Evolutionary conservation across 768 basidiomycete genomes (phyloP), one percentile per base, ranked within the genome.

Genomic region (Lactarius quietus): DNA sequence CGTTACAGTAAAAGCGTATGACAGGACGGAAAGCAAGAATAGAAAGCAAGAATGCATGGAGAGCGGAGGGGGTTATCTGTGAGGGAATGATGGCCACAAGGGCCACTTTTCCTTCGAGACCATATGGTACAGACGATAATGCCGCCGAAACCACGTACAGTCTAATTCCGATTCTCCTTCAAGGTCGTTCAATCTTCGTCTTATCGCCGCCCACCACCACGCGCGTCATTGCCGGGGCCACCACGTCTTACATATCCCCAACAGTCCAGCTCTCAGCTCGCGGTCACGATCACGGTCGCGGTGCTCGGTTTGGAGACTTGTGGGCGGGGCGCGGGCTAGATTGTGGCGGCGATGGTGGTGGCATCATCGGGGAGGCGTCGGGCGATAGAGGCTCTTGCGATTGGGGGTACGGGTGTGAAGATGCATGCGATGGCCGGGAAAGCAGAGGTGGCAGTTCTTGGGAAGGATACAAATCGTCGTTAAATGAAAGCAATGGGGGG

Each of bases 391-490:
- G 55, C 4, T 43, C 2, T 35, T 60, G 51, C 9, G 43, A 33
- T 9, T n/a, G 53, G 8, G 59, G 52, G 52, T 60, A 31, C n/a
- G 53, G 3, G 1, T 45, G 51, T 0, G 56, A 29, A n/a, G n/a
- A n/a, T n/a, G n/a, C n/a, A n/a, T n/a, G n/a, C n/a, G n/a, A 43
- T 56, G 59, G 59, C 10, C 10, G 12, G 7, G 56, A 28, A 1
- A 26, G 52, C 4, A 39, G 35, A 31, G 53, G 59, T 6, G 53
- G 39, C 33, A 45, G 59, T 59, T 35, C 53, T 10, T 60, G 64
- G 33, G 64, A 26, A 28, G 23, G 59, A 55, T 65, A 52, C 6
- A 48, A 8, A 35, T 65, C 64, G 28, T 36, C 15, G 38, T 23
- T n/a, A n/a, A n/a, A n/a, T n/a, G n/a, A n/a, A n/a, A n/a, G 57